Conservation (phyloP, 371 early-diverging fungal species). For the Syncephalastrum sp. region DNA sequence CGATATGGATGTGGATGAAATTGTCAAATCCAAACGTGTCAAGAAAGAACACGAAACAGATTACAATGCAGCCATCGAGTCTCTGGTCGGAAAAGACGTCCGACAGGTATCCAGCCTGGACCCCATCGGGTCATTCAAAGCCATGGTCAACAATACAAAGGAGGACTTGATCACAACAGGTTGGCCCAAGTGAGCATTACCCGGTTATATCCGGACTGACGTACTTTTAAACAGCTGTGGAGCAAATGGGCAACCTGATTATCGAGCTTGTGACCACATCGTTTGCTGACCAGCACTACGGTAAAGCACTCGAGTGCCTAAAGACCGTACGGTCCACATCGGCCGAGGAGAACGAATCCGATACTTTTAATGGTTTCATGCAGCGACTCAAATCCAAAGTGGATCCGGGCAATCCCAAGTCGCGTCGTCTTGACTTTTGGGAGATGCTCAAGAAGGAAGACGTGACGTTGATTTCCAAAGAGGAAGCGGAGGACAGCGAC, state of each 20-base stretch:
- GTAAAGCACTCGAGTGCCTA: conserved; percentile 53
- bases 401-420: conserved; percentile 14
- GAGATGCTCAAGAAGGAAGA: conserved; percentile 21
- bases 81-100: conserved; percentile 29
- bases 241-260: conserved; percentile 57
- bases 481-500: conserved; percentile 35
- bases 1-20: conserved; percentile 2
- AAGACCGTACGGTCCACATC: conserved; percentile 44
- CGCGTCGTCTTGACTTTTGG: conserved; percentile 40
- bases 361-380: conserved; percentile 41
- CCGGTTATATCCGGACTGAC: neutral
- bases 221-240: conserved; percentile 37
- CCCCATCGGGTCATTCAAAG: conserved; percentile 62
- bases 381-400: conserved; percentile 27
- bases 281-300: conserved; percentile 55
- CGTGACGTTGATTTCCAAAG: conserved; percentile 36
- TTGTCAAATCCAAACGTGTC: conserved; percentile 6
- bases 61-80: conserved; percentile 1
- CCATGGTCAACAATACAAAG: conserved; percentile 45
- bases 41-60: conserved; percentile 8
- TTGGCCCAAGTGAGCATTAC: conserved; percentile 10
- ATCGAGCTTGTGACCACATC: conserved; percentile 45
- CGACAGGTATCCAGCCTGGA: conserved; percentile 47
- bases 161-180: conserved; percentile 45
- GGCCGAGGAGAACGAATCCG: conserved; percentile 38